Conservation (phyloP, 345 rosid genomes). For the Aethionema arabicum region DNA sequence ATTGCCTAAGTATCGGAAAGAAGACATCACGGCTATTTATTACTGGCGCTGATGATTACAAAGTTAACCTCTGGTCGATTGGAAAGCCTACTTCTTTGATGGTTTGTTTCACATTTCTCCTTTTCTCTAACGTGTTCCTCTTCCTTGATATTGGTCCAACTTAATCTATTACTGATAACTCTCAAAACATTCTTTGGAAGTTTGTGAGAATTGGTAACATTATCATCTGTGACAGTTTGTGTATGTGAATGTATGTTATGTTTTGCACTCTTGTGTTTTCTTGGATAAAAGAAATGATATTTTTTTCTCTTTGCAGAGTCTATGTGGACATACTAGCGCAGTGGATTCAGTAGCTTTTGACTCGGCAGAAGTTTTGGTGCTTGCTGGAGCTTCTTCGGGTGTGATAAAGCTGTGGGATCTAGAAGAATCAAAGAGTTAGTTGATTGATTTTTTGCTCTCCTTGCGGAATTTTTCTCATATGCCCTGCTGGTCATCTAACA, state of each 20-base stretch:
- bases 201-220: background rate
- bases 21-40: conserved; percentile 71
- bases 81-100: conserved; percentile 83
- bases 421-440: conserved; percentile 45
- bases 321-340: conserved; percentile 41
- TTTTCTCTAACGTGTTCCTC: conserved; percentile 1
- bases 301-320: conserved; percentile 27
- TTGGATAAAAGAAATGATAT: conserved; percentile 2
- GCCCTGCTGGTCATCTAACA: background rate
- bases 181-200: background rate
- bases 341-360: conserved; percentile 44
- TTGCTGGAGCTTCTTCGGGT: conserved; percentile 45
- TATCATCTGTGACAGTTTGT: background rate
- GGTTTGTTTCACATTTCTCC: conserved; percentile 46
- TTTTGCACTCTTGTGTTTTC: background rate
- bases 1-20: conserved; percentile 77
- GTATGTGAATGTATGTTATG: background rate
- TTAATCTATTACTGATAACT: background rate
- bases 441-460: conserved; percentile 29
- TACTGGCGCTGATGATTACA: conserved; percentile 90
- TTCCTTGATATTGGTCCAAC: background rate
- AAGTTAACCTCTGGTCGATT: conserved; percentile 90
- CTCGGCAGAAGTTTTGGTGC: conserved; percentile 40
- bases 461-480: background rate
- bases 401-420: conserved; percentile 42